These are phyloP conservation scores for Lecanoromycetidae sp. DNA, from an alignment of 2,329 filamentous ascomycete genomes.

Conservation along the genomic window DNA sequence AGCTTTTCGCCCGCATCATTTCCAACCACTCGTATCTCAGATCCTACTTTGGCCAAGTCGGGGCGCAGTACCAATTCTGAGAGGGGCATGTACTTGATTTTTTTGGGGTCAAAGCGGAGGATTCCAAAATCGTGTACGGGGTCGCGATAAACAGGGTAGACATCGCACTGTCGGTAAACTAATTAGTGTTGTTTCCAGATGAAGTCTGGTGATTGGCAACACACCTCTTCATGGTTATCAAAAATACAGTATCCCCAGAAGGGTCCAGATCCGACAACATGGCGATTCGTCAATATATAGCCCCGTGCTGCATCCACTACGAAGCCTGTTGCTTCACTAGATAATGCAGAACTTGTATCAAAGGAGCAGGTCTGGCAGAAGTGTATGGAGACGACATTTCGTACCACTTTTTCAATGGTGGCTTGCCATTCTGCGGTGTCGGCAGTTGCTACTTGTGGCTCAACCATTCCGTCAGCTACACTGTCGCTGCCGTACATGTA, in stretches of 20 bases:
- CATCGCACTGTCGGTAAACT: slow-evolving; percentile 57
- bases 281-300: slow-evolving; percentile 77
- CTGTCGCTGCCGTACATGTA: slow-evolving; percentile 37
- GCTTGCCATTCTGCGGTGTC: slow-evolving; percentile 86
- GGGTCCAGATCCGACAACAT: slow-evolving; percentile 88
- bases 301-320: slow-evolving; percentile 91
- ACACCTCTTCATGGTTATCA: slow-evolving; percentile 82
- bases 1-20: slow-evolving; percentile 98
- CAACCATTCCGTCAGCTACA: slow-evolving; percentile 34
- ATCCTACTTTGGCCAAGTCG: slow-evolving; percentile 73
- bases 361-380: slow-evolving; percentile 98
- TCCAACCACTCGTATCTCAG: slow-evolving; percentile 92
- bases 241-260: slow-evolving; percentile 99
- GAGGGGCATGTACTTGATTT: slow-evolving; percentile 94
- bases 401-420: slow-evolving; percentile 86
- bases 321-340: slow-evolving; percentile 93
- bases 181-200: slow-evolving; percentile 9
- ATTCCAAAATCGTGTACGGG: slow-evolving; percentile 98
- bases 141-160: slow-evolving; percentile 91
- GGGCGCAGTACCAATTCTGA: slow-evolving; percentile 68
- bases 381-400: slow-evolving; percentile 94
- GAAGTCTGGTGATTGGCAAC: slow-evolving; percentile 14
- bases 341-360: slow-evolving; percentile 88
- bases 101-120: slow-evolving; percentile 85
- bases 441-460: slow-evolving; percentile 35